These are phyloP conservation scores for Aspergillus calidoustus DNA, from an alignment of 2,329 filamentous ascomycete genomes.

Conservation along the genomic window DNA sequence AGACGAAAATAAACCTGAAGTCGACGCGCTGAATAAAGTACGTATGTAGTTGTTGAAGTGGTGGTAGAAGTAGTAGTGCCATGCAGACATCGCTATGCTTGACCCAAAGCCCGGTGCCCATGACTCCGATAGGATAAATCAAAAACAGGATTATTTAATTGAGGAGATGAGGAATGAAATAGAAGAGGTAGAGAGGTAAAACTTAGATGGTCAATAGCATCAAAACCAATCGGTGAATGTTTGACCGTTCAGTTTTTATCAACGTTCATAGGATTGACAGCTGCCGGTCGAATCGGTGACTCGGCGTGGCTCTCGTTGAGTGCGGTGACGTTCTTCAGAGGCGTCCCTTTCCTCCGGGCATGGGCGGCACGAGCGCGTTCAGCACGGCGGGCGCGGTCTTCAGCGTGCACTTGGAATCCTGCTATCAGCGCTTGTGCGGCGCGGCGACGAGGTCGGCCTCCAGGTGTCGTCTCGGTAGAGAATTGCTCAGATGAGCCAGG, in stretches of 20 bases:
- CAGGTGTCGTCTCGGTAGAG: constrained; percentile 19
- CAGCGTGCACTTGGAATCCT: constrained; percentile 25
- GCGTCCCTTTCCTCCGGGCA: constrained; percentile 19
- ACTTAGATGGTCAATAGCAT: not conserved
- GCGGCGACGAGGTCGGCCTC: constrained; percentile 29
- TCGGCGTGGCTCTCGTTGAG: constrained; percentile 2
- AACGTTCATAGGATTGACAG: not conserved
- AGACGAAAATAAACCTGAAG: not conserved
- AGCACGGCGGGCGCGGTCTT: constrained; percentile 23
- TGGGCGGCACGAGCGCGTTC: constrained; percentile 25
- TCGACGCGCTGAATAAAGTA: not conserved
- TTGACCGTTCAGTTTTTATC: not conserved
- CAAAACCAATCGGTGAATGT: not conserved
- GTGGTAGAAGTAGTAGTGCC: not conserved
- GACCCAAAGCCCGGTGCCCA: not conserved
- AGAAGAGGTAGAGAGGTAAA: not conserved
- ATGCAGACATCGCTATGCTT: constrained; percentile 12
- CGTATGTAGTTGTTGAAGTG: not conserved
- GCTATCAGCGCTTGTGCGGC: constrained; percentile 28
- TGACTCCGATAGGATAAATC: not conserved
- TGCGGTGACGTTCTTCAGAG: constrained; percentile 8
- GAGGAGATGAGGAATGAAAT: not conserved
- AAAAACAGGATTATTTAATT: not conserved
- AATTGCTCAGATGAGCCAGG: constrained; percentile 4
- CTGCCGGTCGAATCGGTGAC: constrained; percentile 3